Base-by-base conservation (phyloP, 768 basidiomycete species). In the Russula griseocarnosa region DNA sequence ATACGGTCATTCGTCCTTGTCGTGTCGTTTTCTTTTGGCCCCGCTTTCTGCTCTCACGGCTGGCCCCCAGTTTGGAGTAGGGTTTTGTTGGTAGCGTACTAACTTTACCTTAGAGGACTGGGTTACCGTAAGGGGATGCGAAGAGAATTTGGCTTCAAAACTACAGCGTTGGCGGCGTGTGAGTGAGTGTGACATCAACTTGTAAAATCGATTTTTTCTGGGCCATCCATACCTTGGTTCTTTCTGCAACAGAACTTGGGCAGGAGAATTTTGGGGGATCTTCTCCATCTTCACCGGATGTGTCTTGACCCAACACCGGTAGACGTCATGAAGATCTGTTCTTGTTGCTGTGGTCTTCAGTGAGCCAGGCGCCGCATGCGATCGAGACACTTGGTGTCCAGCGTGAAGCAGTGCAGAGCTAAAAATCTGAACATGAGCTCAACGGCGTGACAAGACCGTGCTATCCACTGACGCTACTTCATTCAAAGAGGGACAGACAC, bases 51-150 rank as follows among this genome's bases (percentile, higher is more conserved):
- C 88, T 70, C 81, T 87, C 58, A 81, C 80, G 18, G 83, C 90
- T 0, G 96, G 97, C 0, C 96, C 96, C 97, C 97, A 99, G 73
- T 97, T 82, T 2, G 85, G 81, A n/a, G 85, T 81, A 5, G 96
- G 97, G 71, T 97, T 98, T 66, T 85, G 83, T 73, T 96, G 94
- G 75, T 95, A 97, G 44, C 93, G 81, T 1, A 95, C 90, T 8
- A 96, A 76, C 67, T 91, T 92, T 62, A 90, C 78, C 61, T 84
- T 83, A 22, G 83, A 82, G 7, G 85, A 81, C 16, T 81, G 74
- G 9, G 83, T 83, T 3, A 82, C 79, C 1, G 86, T 82, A 5
- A 82, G 77, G 0, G 89, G 86, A 72, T 98, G 92, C 44, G 76
- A 82, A 18, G 79, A 81, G 72, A 98, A 96, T 71, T 91, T 83